These are phyloP conservation scores for Fusarium sp. DNA, from an alignment of 2,329 filamentous ascomycete genomes.

Conservation along the genomic window DNA sequence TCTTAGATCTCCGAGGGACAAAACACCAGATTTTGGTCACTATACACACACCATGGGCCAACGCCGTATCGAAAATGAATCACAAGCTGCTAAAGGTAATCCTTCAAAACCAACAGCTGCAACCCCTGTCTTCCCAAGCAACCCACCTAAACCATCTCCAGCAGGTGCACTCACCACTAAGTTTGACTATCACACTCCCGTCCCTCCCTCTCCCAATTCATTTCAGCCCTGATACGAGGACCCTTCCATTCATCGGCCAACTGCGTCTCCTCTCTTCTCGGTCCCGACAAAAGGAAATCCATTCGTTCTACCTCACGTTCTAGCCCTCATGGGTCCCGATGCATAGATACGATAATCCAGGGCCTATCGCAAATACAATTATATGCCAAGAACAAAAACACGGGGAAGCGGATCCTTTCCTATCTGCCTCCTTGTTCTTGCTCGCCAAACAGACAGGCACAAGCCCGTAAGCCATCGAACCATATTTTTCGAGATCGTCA, in stretches of 20 bases:
- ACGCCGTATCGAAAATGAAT: background rate
- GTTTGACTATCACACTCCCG: slow-evolving; percentile 25
- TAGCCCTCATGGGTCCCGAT: background rate
- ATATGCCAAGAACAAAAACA: slow-evolving; percentile 21
- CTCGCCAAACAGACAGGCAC: slow-evolving; percentile 3
- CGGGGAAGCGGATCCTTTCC: slow-evolving; percentile 19
- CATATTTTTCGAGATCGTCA: slow-evolving; percentile 1
- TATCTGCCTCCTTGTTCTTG: slow-evolving; percentile 16
- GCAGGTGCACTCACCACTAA: slow-evolving; percentile 28
- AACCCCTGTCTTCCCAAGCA: slow-evolving; percentile 22
- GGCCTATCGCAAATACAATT: slow-evolving; percentile 9
- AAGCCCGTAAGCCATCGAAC: slow-evolving; percentile 21
- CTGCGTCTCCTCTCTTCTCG: slow-evolving; percentile 18
- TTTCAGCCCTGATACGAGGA: slow-evolving; percentile 6
- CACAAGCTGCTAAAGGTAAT: background rate
- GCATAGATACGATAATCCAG: background rate
- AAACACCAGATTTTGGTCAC: background rate
- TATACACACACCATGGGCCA: background rate
- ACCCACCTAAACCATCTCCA: slow-evolving; percentile 26
- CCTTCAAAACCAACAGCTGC: slow-evolving; percentile 3
- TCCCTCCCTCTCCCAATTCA: background rate
- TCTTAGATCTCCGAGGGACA: background rate
- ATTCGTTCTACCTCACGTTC: background rate
- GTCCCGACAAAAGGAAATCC: slow-evolving; percentile 11
- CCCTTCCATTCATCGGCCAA: slow-evolving; percentile 2